A percentile compares a stretch with the other conserved stretches of the same genome.
These are phyloP conservation scores for Penicillium sp. DNA, from an alignment of 2,329 filamentous ascomycete species.

Conservation along the genomic window DNA sequence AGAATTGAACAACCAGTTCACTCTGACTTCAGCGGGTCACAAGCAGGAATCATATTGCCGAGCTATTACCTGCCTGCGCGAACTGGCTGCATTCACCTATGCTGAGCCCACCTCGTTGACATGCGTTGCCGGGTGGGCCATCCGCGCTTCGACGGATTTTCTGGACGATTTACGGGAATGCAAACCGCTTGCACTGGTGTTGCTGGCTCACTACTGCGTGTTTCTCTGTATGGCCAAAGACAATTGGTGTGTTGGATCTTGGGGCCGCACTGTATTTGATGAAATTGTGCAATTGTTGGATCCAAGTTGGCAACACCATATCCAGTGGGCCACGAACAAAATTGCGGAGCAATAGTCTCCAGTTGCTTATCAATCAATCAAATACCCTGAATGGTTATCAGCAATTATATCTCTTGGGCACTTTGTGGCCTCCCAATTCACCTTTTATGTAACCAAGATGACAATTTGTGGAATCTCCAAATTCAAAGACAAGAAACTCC, in stretches of 20 bases:
- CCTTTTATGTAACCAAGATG: too few species aligned
- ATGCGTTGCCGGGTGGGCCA: constrained; percentile 22
- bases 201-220: constrained; percentile 24
- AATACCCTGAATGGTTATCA: too few species aligned
- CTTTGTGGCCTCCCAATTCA: too few species aligned
- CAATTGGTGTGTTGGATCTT: constrained; percentile 20
- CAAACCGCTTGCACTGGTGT: constrained; percentile 19
- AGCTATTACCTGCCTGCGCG: constrained; percentile 9
- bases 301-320: constrained; percentile 16
- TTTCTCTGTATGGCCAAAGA: constrained; percentile 17
- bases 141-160: constrained; percentile 12
- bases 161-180: constrained; percentile 12
- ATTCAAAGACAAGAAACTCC: too few species aligned
- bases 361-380: too few species aligned
- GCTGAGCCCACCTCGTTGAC: constrained; percentile 20
- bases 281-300: constrained; percentile 16
- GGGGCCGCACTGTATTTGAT: constrained; percentile 16
- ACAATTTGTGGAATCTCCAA: too few species aligned
- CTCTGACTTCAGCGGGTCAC: neutral
- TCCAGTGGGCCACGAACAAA: constrained; percentile 21
- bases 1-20: constrained; percentile 3
- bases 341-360: too few species aligned
- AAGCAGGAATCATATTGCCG: constrained; percentile 2
- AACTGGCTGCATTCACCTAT: constrained; percentile 13
- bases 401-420: too few species aligned